Base-by-base conservation (phyloP, 768 basidiomycete genomes). In the Mrakia gelida region DNA sequence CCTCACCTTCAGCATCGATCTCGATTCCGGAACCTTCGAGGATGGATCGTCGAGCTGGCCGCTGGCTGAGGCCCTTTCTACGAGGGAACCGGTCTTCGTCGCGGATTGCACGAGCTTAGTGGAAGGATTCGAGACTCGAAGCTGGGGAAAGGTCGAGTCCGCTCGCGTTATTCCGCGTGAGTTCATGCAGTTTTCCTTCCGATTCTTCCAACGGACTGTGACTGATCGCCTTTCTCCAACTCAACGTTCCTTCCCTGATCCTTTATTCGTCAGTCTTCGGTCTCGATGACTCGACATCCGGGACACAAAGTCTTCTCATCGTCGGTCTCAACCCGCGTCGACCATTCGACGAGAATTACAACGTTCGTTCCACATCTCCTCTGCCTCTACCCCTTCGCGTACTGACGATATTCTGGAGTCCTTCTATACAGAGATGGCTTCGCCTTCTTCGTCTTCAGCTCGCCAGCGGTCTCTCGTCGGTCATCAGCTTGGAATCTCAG, bases 311-410 rank as follows among this genome's bases (percentile, higher is more conserved):
- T 10, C 78, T 83, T 3, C 79, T 83, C 30, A 79, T 84, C 68
- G 38, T 83, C 28, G 83, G 82, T 5, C 61, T 84, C 28, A 84
- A 84, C 71, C 80, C 81, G 8, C 71, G 83, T 28, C 70, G 82
- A 34, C 80, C 80, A n/a, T 83, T 80, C 43, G 83, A 84, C 65
- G 63, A 56, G 30, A 82, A 82, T n/a, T 82, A 84, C 78, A 52
- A 71, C 18, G 80, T 76, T 1, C n/a, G 56, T 56, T 6, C 26
- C n/a, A n/a, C n/a, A n/a, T n/a, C n/a, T n/a, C 6, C 21, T 34
- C 11, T 61, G 15, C 26, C 16, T 38, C 21, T n/a, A 45, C 26
- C 38, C 41, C 6, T 38, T 45, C 41, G 32, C 30, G 7, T 21
- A 8, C 56, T 56, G 13, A 56, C 23, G 4, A 3, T n/a, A 3